A percentile compares a stretch with the other conserved stretches of the same genome.
Conservation (phyloP, 148 eudicot species). For the Salicornia ramosissima region DNA sequence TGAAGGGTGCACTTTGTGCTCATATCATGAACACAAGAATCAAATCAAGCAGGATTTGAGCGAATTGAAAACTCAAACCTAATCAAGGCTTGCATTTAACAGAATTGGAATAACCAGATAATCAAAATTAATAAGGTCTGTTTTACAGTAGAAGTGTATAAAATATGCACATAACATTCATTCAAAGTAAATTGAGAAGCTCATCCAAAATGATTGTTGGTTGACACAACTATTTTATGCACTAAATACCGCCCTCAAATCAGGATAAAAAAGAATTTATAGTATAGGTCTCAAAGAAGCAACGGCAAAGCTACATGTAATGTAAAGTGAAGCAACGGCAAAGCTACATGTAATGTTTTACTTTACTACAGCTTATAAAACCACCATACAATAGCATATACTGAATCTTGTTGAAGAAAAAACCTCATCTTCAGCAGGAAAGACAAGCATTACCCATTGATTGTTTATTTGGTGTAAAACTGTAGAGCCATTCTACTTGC, state of each 20-base stretch:
- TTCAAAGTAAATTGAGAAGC: background rate
- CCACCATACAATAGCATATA: background rate
- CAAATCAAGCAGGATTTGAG: background rate
- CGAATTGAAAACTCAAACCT: background rate
- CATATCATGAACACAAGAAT: background rate
- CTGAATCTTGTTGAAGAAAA: background rate
- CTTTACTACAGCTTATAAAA: background rate
- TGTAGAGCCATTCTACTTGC: slow-evolving; percentile 3
- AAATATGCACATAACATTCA: background rate
- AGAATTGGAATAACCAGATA: background rate
- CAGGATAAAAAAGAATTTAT: background rate
- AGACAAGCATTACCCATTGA: no score
- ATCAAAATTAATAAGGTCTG: background rate
- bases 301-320: background rate
- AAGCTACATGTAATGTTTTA: background rate
- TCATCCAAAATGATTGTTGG: background rate
- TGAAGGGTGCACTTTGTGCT: no score
- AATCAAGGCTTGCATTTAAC: background rate
- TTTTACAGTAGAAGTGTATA: background rate
- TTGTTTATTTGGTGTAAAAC: background rate
- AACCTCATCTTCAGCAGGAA: background rate
- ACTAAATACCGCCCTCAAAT: background rate
- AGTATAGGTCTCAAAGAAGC: background rate
- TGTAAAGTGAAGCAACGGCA: background rate
- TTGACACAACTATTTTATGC: background rate